phyloP scores from a whole-genome alignment of 2,329 filamentous ascomycete species.

The Colletotrichum eleusines region DNA sequence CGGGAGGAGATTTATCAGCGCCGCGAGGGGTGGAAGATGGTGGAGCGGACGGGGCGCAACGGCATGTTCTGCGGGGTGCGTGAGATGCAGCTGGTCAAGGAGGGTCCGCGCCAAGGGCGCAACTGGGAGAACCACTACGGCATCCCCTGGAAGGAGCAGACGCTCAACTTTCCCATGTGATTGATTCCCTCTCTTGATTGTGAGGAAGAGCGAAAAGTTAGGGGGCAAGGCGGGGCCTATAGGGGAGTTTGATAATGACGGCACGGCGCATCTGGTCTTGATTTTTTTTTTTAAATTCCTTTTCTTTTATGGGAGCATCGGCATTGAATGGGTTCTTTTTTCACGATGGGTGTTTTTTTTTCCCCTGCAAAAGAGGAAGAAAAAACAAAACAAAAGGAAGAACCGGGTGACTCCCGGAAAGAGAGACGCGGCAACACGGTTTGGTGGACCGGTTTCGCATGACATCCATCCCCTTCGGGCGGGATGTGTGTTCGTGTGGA shows the following conservation, averaged over 20 bases:
- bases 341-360: not conserved
- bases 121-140: conserved; percentile 39
- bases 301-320: conserved; percentile 7
- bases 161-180: conserved; percentile 34
- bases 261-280: conserved; percentile 15
- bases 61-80: conserved; percentile 69
- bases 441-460: too few relatives aligned
- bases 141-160: conserved; percentile 34
- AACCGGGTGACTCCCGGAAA: not conserved
- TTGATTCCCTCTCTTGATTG: not conserved
- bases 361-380: too few relatives aligned
- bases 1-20: conserved; percentile 62
- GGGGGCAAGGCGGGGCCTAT: too few relatives aligned
- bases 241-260: not conserved
- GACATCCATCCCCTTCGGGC: not conserved
- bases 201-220: not conserved
- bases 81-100: conserved; percentile 58
- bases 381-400: too few relatives aligned
- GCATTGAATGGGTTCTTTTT: not conserved
- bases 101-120: conserved; percentile 32
- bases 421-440: not conserved
- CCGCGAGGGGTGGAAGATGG: conserved; percentile 55
- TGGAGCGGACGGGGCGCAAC: conserved; percentile 58
- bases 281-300: too few relatives aligned
- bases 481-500: not conserved